These are phyloP conservation scores for Macadamia integrifolia DNA, from an alignment of 164 flowering plant species.

Conservation along the genomic window DNA sequence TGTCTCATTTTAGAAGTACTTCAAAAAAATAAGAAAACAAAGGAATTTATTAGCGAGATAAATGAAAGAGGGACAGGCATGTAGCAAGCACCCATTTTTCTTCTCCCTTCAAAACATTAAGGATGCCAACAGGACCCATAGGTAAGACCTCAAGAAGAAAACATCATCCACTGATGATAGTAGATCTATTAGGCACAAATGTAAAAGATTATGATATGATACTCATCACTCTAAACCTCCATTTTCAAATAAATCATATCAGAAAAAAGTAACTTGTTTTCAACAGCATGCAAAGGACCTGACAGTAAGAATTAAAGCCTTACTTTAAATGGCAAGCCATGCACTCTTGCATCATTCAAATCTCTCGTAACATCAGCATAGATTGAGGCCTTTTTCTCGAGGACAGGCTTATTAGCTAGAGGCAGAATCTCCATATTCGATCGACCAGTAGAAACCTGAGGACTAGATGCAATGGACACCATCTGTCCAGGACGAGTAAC, in stretches of 20 bases:
- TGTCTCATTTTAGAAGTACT: too few relatives aligned
- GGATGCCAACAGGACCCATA: neutral
- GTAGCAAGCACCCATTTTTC: too few relatives aligned
- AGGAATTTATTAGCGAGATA: neutral
- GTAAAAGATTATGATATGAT: too few relatives aligned
- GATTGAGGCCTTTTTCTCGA: conserved; percentile 69
- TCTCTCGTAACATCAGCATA: conserved; percentile 76
- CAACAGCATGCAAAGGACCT: too few relatives aligned
- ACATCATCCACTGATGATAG: too few relatives aligned
- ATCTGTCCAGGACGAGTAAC: conserved; percentile 44
- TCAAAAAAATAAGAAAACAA: too few relatives aligned
- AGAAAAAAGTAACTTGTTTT: too few relatives aligned
- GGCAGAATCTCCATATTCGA: conserved; percentile 48
- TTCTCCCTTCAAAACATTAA: too few relatives aligned
- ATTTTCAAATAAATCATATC: too few relatives aligned
- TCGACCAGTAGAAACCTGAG: conserved; percentile 43
- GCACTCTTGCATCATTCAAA: conserved; percentile 72
- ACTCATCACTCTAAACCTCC: too few relatives aligned
- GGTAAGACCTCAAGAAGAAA: conserved; percentile 58
- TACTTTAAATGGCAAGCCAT: conserved; percentile 25
- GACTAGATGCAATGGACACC: conserved; percentile 42
- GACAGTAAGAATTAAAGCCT: too few relatives aligned
- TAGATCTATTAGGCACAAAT: too few relatives aligned
- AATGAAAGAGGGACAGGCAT: neutral
- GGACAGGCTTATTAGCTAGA: conserved; percentile 44